These are phyloP conservation scores for Zymoseptoria tritici DNA, from an alignment of 2,329 filamentous ascomycete species.

Conservation along the genomic window DNA sequence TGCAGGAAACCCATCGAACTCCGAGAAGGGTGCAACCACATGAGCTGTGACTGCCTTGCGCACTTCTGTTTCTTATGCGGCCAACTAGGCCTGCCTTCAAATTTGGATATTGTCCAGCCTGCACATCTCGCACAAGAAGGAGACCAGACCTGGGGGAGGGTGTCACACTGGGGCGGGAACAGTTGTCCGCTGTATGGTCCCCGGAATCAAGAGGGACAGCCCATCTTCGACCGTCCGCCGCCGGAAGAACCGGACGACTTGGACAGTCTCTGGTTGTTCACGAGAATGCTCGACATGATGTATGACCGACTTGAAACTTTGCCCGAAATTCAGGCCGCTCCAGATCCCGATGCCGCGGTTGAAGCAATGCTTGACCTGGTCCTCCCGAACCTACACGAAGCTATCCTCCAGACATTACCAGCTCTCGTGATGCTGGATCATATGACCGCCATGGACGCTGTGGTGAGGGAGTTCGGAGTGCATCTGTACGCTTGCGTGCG, in stretches of 20 bases:
- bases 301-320: not conserved
- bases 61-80: constrained; percentile 8
- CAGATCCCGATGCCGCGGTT: not conserved
- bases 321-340: not conserved
- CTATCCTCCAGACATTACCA: not conserved
- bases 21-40: constrained; percentile 3
- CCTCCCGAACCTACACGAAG: not conserved
- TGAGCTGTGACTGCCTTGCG: constrained; percentile 1
- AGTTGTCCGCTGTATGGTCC: not conserved
- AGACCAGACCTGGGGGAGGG: not conserved
- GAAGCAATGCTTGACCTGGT: not conserved
- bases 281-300: not conserved
- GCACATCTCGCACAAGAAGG: not conserved
- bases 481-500: not conserved
- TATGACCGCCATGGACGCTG: not conserved
- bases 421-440: not conserved
- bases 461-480: not conserved
- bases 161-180: not conserved
- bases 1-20: constrained; percentile 2
- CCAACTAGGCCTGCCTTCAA: not conserved
- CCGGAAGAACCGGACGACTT: not conserved
- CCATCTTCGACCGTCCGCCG: not conserved
- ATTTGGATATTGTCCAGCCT: not conserved
- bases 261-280: not conserved
- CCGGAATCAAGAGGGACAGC: not conserved